Evolutionary conservation across 768 basidiomycete genomes (phyloP).

Genomic region (Mycena leptocephala): DNA sequence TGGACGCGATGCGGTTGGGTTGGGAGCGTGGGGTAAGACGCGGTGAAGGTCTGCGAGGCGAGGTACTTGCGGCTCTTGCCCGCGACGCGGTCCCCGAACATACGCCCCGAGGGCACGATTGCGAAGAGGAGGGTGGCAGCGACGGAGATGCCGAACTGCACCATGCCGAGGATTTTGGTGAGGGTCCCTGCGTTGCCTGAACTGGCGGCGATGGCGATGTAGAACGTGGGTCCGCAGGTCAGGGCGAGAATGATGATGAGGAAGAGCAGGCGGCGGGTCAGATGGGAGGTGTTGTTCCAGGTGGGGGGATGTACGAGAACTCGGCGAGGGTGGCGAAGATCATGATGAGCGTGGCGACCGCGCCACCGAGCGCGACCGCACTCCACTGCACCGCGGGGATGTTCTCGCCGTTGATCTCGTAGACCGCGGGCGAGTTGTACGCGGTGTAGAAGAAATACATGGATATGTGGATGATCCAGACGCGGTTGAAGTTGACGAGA

Average conservation of each 20-base stretch:
- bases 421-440: constrained; percentile 92
- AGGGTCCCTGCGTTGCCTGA: constrained; percentile 78
- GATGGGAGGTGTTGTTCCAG: constrained; percentile 98
- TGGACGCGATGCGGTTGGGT: constrained; percentile 75
- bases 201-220: constrained; percentile 92
- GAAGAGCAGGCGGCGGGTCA: constrained; percentile 93
- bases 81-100: constrained; percentile 98
- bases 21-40: constrained; percentile 91
- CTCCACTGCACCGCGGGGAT: constrained; percentile 91
- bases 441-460: constrained; percentile 97
- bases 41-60: constrained; percentile 98
- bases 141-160: constrained; percentile 97
- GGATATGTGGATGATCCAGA: constrained; percentile 98
- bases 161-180: constrained; percentile 93
- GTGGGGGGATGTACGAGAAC: constrained; percentile 98
- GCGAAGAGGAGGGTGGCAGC: constrained; percentile 90
- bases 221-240: constrained; percentile 95
- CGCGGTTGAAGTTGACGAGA: constrained; percentile 99
- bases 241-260: constrained; percentile 91
- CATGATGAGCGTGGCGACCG: constrained; percentile 96
- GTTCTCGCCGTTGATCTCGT: constrained; percentile 70
- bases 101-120: constrained; percentile 94
- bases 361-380: constrained; percentile 94
- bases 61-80: constrained; percentile 98
- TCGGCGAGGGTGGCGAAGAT: constrained; percentile 94